A percentile compares a stretch with the other conserved stretches of the same genome.
Evolutionary conservation across 306 rosid genomes (phyloP).

Genomic region (Biancaea sappan): DNA sequence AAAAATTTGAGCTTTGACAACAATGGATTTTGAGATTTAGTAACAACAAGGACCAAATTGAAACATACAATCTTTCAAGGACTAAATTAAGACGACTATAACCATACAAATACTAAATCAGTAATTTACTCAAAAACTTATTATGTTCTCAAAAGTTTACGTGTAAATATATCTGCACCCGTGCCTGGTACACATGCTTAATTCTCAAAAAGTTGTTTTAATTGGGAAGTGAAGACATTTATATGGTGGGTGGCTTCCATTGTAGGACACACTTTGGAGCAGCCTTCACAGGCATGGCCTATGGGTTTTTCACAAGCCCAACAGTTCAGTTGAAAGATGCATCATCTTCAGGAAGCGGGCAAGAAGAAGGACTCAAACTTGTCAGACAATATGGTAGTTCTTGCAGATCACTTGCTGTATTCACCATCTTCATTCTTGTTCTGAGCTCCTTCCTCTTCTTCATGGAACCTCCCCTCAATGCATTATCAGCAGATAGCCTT

Average conservation of each 20-base stretch:
- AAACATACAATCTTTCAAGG: no score
- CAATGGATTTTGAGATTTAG: no score
- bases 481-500: conserved; percentile 40
- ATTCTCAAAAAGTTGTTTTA: conserved; percentile 3
- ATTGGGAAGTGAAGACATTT: neutral
- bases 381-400: conserved; percentile 63
- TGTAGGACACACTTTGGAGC: conserved; percentile 87
- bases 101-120: no score
- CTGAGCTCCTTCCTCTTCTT: conserved; percentile 61
- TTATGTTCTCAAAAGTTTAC: no score
- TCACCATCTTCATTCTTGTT: conserved; percentile 56
- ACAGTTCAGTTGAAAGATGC: conserved; percentile 52
- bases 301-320: conserved; percentile 67
- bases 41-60: no score
- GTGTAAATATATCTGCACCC: no score
- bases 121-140: no score
- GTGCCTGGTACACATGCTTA: no score
- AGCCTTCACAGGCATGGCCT: conserved; percentile 71
- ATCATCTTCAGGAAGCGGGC: conserved; percentile 51
- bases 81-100: no score
- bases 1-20: no score
- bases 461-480: conserved; percentile 71
- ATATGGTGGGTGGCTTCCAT: conserved; percentile 5
- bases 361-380: conserved; percentile 73
- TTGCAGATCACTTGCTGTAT: conserved; percentile 61